Conservation (phyloP, 768 basidiomycete genomes). For the Podaxis sp. region DNA sequence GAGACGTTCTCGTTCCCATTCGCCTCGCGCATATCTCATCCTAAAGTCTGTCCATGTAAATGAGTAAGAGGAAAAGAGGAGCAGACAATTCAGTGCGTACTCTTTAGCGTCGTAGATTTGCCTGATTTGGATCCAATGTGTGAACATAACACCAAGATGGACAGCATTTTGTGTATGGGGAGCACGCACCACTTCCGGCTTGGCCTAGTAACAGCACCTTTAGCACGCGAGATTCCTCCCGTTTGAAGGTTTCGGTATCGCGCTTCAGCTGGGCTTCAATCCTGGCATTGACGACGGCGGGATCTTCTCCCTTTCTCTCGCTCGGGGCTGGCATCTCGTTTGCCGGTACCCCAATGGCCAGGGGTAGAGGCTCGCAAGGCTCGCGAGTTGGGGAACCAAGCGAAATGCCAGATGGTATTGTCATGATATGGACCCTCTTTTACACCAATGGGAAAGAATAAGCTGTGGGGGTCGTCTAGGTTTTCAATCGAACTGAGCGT, state of each 20-base stretch:
- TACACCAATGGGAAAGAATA: neutral
- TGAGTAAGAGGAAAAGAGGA: slow-evolving; percentile 1
- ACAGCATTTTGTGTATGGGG: neutral
- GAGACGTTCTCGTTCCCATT: slow-evolving; percentile 67
- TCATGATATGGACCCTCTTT: neutral
- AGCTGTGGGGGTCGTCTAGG: neutral
- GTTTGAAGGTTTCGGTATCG: neutral
- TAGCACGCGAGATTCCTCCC: neutral
- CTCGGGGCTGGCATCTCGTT: neutral
- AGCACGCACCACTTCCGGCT: slow-evolving; percentile 58
- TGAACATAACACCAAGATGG: slow-evolving; percentile 5
- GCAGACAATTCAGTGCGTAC: slow-evolving; percentile 30
- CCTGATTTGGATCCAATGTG: slow-evolving; percentile 35
- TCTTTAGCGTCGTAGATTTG: slow-evolving; percentile 71
- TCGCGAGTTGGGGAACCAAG: neutral
- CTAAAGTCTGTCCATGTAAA: slow-evolving; percentile 57
- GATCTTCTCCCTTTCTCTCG: neutral
- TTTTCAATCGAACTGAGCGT: no score
- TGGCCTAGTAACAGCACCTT: slow-evolving; percentile 66
- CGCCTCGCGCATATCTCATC: slow-evolving; percentile 60
- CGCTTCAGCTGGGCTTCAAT: slow-evolving; percentile 5
- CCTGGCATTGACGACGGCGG: neutral
- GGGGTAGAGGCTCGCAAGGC: neutral
- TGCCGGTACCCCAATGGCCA: neutral
- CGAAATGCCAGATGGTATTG: neutral